A percentile compares a stretch with the other conserved stretches of the same genome.
Conservation (phyloP, 257 asterid genomes). For the Penstemon newberryi region DNA sequence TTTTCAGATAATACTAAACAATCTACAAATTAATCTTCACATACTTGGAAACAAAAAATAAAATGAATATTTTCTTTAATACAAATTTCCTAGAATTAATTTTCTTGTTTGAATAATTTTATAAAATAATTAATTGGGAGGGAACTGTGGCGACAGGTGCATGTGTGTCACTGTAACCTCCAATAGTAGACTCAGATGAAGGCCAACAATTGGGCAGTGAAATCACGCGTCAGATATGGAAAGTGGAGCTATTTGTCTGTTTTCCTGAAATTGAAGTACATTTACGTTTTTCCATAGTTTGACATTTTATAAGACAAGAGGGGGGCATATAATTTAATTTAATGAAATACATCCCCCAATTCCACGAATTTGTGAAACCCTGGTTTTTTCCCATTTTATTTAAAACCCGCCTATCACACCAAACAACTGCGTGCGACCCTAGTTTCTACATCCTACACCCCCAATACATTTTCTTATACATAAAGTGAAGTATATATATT, state of each 20-base stretch:
- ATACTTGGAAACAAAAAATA: background rate
- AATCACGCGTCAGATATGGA: slow-evolving; percentile 40
- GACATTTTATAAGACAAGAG: background rate
- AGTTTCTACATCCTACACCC: slow-evolving; percentile 23
- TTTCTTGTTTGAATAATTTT: too few relatives aligned
- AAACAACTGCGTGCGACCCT: slow-evolving; percentile 51
- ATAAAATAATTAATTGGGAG: background rate
- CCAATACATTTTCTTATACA: background rate
- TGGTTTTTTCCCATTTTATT: slow-evolving; percentile 24
- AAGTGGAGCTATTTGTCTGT: background rate
- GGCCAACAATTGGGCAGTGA: slow-evolving; percentile 31
- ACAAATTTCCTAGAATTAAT: too few relatives aligned
- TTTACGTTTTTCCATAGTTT: background rate
- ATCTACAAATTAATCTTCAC: background rate
- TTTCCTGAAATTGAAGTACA: background rate
- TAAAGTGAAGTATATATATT: background rate
- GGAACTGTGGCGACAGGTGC: background rate
- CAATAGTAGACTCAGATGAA: background rate
- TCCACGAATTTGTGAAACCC: slow-evolving; percentile 64
- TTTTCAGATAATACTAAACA: background rate
- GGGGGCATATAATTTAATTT: background rate
- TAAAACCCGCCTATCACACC: slow-evolving; percentile 21
- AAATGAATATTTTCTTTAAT: background rate
- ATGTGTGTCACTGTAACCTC: background rate
- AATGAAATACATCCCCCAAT: slow-evolving; percentile 45